Conservation (phyloP, 495 filamentous ascomycete species). For the Trichodelitschia bisporula region DNA sequence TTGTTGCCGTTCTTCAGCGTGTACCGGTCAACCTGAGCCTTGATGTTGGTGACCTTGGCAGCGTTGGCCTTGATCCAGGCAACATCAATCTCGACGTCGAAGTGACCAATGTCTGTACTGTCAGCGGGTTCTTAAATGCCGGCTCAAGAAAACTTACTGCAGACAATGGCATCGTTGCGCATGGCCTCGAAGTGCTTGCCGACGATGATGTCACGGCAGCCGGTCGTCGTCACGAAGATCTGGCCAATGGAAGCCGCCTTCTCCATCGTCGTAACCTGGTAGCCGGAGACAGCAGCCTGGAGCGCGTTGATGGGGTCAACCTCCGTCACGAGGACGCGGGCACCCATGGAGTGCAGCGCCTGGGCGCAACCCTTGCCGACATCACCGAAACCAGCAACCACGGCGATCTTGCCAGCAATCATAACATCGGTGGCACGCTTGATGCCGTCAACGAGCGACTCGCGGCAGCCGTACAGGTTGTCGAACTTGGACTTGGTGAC, state of each 20-base stretch:
- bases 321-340: slow-evolving; percentile 89
- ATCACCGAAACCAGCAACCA: slow-evolving; percentile 96
- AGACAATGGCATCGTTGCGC: slow-evolving; percentile 97
- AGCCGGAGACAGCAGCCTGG: slow-evolving; percentile 92
- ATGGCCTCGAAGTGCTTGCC: slow-evolving; percentile 87
- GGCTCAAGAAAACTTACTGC: slow-evolving; percentile 41
- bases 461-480: slow-evolving; percentile 98
- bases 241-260: slow-evolving; percentile 69
- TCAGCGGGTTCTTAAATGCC: background rate
- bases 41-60: slow-evolving; percentile 87
- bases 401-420: slow-evolving; percentile 95
- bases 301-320: slow-evolving; percentile 99
- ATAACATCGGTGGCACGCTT: slow-evolving; percentile 99
- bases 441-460: slow-evolving; percentile 97
- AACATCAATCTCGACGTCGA: slow-evolving; percentile 99
- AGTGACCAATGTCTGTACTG: slow-evolving; percentile 84
- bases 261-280: slow-evolving; percentile 93
- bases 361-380: slow-evolving; percentile 97
- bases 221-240: slow-evolving; percentile 98
- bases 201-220: slow-evolving; percentile 90
- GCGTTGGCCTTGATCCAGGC: slow-evolving; percentile 96
- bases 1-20: slow-evolving; percentile 79
- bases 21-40: slow-evolving; percentile 98
- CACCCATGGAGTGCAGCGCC: slow-evolving; percentile 90
- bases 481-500: slow-evolving; percentile 99